phyloP scores from a whole-genome alignment of 2,329 filamentous ascomycete species.

The Stagonosporopsis chrysanthemi region DNA sequence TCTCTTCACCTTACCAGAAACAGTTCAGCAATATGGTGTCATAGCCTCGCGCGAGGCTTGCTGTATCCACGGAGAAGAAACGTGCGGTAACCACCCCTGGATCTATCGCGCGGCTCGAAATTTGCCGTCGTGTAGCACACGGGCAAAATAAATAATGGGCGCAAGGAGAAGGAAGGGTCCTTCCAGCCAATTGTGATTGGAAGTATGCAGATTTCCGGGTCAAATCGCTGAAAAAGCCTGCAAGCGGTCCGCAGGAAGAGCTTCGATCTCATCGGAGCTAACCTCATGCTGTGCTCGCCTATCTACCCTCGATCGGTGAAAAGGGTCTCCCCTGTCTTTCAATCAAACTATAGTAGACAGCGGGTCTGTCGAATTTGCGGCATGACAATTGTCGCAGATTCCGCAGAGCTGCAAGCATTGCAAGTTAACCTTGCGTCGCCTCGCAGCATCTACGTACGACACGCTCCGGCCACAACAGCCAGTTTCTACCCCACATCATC shows the following conservation, averaged over 20 bases:
- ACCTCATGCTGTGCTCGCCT: slow-evolving; percentile 13
- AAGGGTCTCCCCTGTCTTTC: slow-evolving; percentile 13
- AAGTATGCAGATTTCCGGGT: neutral
- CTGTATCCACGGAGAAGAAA: neutral
- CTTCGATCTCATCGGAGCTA: slow-evolving; percentile 20
- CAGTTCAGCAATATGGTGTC: neutral
- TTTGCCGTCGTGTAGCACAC: slow-evolving; percentile 7
- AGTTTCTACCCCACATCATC: slow-evolving; percentile 3
- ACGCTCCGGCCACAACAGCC: neutral
- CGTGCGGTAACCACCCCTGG: neutral
- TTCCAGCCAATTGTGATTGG: slow-evolving; percentile 1
- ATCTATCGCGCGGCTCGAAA: slow-evolving; percentile 1
- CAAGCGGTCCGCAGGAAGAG: slow-evolving; percentile 6
- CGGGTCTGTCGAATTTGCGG: slow-evolving; percentile 3
- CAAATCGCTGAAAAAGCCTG: slow-evolving; percentile 16
- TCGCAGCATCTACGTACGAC: slow-evolving; percentile 2
- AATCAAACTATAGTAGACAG: neutral
- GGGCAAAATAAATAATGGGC: neutral
- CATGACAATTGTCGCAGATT: neutral
- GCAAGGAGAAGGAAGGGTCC: slow-evolving; percentile 1
- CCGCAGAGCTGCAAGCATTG: slow-evolving; percentile 1
- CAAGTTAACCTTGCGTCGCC: neutral
- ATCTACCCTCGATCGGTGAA: slow-evolving; percentile 12
- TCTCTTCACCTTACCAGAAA: neutral
- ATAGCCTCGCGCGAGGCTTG: neutral